These are phyloP conservation scores for Emydomyces testavorans DNA, from an alignment of 2,329 filamentous ascomycete species.

Conservation along the genomic window DNA sequence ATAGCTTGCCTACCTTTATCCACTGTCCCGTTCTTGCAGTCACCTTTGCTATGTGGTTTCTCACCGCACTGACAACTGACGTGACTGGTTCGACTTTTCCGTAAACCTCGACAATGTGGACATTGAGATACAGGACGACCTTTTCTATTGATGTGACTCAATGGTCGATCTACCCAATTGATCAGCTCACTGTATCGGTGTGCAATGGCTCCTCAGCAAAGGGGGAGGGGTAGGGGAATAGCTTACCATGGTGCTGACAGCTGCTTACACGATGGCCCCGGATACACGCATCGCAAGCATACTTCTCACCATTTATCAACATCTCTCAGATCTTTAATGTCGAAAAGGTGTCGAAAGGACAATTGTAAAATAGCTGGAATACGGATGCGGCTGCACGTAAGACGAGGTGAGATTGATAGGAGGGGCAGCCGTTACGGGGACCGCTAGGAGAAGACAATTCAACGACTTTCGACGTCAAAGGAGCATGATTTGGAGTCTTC, in stretches of 20 bases:
- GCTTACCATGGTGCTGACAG: constrained; percentile 87
- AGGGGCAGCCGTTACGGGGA: neutral
- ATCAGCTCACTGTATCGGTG: constrained; percentile 13
- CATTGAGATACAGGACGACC: constrained; percentile 96
- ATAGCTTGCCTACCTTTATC: constrained; percentile 24
- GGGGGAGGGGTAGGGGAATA: constrained; percentile 15
- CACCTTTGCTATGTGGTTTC: constrained; percentile 46
- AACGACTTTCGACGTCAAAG: neutral
- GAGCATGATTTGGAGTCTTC: neutral
- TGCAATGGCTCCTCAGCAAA: neutral
- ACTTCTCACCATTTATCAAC: constrained; percentile 21
- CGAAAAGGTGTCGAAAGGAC: neutral
- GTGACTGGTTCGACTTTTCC: constrained; percentile 90
- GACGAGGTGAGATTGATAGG: constrained; percentile 5
- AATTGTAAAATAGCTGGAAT: neutral
- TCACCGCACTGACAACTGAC: constrained; percentile 95
- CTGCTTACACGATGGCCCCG: constrained; percentile 98
- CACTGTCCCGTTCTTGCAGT: constrained; percentile 25
- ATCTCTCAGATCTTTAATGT: constrained; percentile 9
- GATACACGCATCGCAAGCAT: constrained; percentile 66
- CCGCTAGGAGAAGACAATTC: constrained; percentile 3
- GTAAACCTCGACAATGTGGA: constrained; percentile 86
- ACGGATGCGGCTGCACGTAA: constrained; percentile 10
- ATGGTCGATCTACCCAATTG: constrained; percentile 60
- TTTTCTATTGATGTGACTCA: constrained; percentile 95